A percentile compares a stretch with the other conserved stretches of the same genome.
Conservation (phyloP, 306 rosid species). For the Lathyrus aphaca region DNA sequence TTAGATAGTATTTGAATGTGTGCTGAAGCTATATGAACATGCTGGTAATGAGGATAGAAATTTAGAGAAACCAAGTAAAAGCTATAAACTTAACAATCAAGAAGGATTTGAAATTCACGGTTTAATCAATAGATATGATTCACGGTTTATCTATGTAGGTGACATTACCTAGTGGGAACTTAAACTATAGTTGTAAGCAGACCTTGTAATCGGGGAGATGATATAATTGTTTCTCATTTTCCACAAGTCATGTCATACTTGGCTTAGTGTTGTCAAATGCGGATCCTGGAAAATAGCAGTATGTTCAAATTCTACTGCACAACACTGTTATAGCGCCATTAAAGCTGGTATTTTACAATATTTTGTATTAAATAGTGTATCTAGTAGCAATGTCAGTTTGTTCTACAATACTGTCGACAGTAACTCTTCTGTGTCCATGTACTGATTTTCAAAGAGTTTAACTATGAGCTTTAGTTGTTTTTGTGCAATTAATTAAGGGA, state of each 20-base stretch:
- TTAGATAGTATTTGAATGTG: background rate
- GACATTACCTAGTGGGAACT: background rate
- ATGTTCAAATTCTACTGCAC: too few relatives aligned
- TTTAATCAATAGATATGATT: background rate
- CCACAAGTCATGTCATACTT: background rate
- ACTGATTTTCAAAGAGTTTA: background rate
- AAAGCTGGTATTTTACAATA: too few relatives aligned
- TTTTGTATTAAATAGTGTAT: too few relatives aligned
- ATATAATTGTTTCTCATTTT: background rate
- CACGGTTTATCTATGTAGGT: background rate
- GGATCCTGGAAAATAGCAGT: too few relatives aligned
- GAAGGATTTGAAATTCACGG: background rate
- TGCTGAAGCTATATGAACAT: background rate
- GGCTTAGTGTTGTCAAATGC: background rate
- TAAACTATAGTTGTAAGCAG: background rate
- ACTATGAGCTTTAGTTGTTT: slow-evolving; percentile 5
- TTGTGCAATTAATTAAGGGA: background rate
- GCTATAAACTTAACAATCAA: background rate
- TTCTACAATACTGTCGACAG: background rate
- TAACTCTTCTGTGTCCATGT: background rate
- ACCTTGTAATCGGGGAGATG: background rate
- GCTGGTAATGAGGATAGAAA: background rate
- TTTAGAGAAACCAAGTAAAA: background rate
- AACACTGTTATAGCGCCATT: too few relatives aligned
- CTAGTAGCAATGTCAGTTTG: too few relatives aligned